Base-by-base conservation (phyloP, 2,329 filamentous ascomycete species). In the Pseudohalonectria lignicola region DNA sequence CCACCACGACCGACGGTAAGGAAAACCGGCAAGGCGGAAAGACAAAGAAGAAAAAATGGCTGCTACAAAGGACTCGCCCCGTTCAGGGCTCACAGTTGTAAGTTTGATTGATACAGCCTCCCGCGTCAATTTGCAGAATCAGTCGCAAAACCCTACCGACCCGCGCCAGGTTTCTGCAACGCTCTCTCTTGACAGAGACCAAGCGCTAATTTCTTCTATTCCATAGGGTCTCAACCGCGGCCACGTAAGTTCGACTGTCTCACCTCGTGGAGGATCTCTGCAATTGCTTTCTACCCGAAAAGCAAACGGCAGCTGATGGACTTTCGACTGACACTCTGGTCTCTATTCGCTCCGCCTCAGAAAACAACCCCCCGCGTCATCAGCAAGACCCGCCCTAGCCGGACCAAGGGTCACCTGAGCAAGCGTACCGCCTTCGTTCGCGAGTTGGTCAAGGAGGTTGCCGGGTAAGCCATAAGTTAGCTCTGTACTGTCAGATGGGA, bases 381-480 rank as follows among this genome's bases (percentile, higher is more conserved):
- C 59, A 64, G 69, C 64, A 88, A 87, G 75, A 76, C 77, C 59
- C 78, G 82, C 58, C 76, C 88, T 58, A 85, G 80, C 60, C 74
- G 82, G 56, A 88, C 80, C 73, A 96, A 95, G 79, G 92, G 92
- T 56, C 85, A 92, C 71, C 74, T 94, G 61, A 93, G 85, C 74
- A 94, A 94, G 82, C 82, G 88, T 61, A 96, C 92, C 56, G 80
- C 84, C 57, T 96, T 98, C 71, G 90, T 96, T 55, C 79, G 92
- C 57, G 88, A 95, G 62, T 82, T 98, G 63, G 86, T 94, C 67
- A 94, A 93, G 78, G 92, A 98, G 76, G 92, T 96, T 66, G 81
- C 88, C 67, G 92, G 84, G 83, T 87, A 79, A 60, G 81, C 75
- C 48, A n/a, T n/a, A n/a, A n/a, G n/a, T n/a, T n/a, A n/a, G n/a